These are phyloP conservation scores for Rhizophlyctis rosea DNA, from an alignment of 192 early-diverging fungal genomes.

Conservation along the genomic window DNA sequence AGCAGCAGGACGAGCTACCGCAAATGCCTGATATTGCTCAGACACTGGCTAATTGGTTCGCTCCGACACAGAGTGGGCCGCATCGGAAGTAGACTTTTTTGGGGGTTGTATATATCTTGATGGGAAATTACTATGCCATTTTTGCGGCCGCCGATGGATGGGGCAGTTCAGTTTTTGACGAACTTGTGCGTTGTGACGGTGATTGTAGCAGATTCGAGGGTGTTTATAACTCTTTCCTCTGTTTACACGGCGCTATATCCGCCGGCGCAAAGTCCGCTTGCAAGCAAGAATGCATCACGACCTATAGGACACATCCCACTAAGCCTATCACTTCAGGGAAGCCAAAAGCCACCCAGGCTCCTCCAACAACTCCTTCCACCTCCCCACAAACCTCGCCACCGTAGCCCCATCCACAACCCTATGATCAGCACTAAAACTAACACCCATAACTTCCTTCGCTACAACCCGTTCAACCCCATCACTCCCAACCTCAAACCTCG, in stretches of 20 bases:
- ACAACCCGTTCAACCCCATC: constrained; percentile 71
- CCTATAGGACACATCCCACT: too few species aligned
- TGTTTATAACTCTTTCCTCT: too few species aligned
- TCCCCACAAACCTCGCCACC: constrained; percentile 82
- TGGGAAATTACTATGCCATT: too few species aligned
- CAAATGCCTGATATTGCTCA: constrained; percentile 45
- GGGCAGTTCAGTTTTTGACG: too few species aligned
- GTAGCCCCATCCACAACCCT: constrained; percentile 95
- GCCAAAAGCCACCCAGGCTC: constrained; percentile 68
- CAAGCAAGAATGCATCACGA: too few species aligned
- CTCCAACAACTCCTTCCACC: constrained; percentile 86
- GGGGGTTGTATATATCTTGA: too few species aligned
- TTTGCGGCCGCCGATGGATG: too few species aligned
- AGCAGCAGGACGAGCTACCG: constrained; percentile 22
- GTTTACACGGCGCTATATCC: too few species aligned
- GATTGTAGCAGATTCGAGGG: too few species aligned
- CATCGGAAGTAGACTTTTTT: too few species aligned
- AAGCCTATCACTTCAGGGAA: not conserved
- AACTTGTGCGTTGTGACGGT: too few species aligned
- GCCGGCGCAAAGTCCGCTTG: too few species aligned
- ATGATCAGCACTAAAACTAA: constrained; percentile 95
- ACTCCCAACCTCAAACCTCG: constrained; percentile 68
- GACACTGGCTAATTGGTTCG: constrained; percentile 42
- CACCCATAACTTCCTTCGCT: constrained; percentile 66
- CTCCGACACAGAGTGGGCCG: constrained; percentile 19